A percentile compares a stretch with the other conserved stretches of the same genome.
Evolutionary conservation across 1,284 basidiomycete species (phyloP).

Genomic region (Papiliotrema nemorosa): DNA sequence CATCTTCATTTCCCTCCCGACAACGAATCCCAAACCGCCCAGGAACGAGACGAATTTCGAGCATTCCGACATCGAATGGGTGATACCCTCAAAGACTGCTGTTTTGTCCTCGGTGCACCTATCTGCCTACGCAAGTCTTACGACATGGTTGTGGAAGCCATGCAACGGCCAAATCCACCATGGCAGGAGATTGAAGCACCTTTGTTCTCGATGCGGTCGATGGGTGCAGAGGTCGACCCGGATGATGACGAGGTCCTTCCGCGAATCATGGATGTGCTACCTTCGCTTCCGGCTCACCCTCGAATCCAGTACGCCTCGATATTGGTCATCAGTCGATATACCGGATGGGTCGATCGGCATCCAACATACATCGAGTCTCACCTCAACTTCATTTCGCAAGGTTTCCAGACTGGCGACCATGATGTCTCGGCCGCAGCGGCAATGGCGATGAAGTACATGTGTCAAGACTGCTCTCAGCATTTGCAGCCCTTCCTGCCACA

Average conservation of each 20-base stretch:
- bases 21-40: constrained; percentile 65
- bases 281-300: constrained; percentile 84
- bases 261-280: constrained; percentile 92
- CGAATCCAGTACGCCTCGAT: constrained; percentile 92
- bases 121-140: constrained; percentile 78
- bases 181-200: constrained; percentile 99
- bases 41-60: constrained; percentile 91
- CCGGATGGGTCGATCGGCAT: constrained; percentile 92
- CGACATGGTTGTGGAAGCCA: constrained; percentile 70
- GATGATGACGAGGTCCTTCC: constrained; percentile 81
- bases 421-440: constrained; percentile 92
- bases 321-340: constrained; percentile 92
- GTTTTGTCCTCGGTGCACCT: constrained; percentile 85
- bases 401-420: constrained; percentile 74
- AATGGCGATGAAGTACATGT: constrained; percentile 93
- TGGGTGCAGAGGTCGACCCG: constrained; percentile 90
- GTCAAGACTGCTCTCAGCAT: constrained; percentile 95
- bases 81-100: constrained; percentile 98
- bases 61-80: constrained; percentile 97
- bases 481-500: constrained; percentile 88
- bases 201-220: constrained; percentile 94
- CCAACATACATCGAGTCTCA: constrained; percentile 81
- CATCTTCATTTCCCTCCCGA: constrained; percentile 92
- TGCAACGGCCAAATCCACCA: constrained; percentile 54
- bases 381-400: constrained; percentile 85